A percentile compares a stretch with the other conserved stretches of the same genome.
Conservation (phyloP, 1,139 yeast genomes). For the Diutina neorugosa region DNA sequence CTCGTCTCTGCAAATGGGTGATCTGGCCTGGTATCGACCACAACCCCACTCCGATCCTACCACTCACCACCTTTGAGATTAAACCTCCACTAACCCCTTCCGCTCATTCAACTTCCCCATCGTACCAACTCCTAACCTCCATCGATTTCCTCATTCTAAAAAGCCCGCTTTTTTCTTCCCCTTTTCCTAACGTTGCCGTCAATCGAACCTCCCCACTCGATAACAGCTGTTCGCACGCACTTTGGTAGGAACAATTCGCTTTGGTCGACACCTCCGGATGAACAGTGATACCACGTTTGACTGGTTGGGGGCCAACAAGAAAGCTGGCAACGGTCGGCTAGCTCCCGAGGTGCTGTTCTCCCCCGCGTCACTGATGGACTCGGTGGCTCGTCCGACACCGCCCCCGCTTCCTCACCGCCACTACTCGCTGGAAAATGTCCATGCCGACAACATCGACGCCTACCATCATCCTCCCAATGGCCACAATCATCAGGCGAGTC, state of each 20-base stretch:
- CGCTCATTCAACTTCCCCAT: too few species aligned
- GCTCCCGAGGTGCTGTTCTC: conserved; percentile 2
- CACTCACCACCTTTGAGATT: too few species aligned
- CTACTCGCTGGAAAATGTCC: conserved; percentile 5
- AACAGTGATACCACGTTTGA: conserved; percentile 1
- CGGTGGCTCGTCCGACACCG: background rate
- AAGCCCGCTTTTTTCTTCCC: background rate
- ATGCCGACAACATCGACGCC: background rate
- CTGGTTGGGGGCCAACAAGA: conserved; percentile 1
- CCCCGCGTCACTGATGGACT: conserved; percentile 1
- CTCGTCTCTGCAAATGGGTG: background rate
- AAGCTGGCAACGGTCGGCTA: background rate
- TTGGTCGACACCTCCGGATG: background rate
- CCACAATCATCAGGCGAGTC: conserved; percentile 5
- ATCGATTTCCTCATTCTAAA: too few species aligned
- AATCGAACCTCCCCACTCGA: background rate
- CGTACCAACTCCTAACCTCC: too few species aligned
- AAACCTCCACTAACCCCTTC: too few species aligned
- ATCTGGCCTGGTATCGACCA: background rate
- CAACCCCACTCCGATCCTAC: too few species aligned
- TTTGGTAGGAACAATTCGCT: background rate
- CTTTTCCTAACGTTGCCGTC: background rate
- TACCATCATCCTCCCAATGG: background rate
- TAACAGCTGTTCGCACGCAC: background rate
- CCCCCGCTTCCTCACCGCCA: conserved; percentile 1